Percentiles rank a stretch among this genome's conserved stretches.
Evolutionary conservation across 2,329 filamentous ascomycete species (phyloP).

Genomic region (Claviceps monticola): DNA sequence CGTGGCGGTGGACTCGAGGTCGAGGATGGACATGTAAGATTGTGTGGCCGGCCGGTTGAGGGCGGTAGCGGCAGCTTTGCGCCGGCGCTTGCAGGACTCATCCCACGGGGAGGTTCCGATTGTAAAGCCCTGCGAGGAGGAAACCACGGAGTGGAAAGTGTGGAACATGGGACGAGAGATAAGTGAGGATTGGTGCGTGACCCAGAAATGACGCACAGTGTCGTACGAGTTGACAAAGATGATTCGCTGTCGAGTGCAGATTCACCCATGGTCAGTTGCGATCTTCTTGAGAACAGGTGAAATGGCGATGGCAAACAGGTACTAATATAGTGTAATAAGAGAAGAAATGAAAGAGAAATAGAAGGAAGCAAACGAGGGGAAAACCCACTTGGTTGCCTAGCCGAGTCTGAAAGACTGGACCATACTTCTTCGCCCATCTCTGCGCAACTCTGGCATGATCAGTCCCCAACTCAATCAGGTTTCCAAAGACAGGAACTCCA

Average conservation of each 20-base stretch:
- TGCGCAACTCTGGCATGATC: conserved; percentile 40
- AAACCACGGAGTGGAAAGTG: conserved; percentile 70
- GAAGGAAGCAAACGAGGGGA: background rate
- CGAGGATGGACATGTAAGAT: conserved; percentile 70
- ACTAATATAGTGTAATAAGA: background rate
- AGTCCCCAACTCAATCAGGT: conserved; percentile 44
- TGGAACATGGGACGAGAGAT: conserved; percentile 68
- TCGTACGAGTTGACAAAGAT: conserved; percentile 70
- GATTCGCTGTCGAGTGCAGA: conserved; percentile 33
- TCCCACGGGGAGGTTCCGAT: conserved; percentile 79
- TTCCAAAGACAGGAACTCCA: conserved; percentile 49
- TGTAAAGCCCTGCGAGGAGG: conserved; percentile 63
- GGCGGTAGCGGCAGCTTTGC: conserved; percentile 67
- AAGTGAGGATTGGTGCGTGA: conserved; percentile 62
- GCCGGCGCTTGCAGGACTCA: conserved; percentile 61
- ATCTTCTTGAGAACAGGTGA: background rate
- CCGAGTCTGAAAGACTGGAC: conserved; percentile 51
- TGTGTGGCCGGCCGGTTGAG: conserved; percentile 64
- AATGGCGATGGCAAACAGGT: background rate
- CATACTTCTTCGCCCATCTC: conserved; percentile 45
- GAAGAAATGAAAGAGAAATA: background rate
- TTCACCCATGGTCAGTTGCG: too few relatives aligned
- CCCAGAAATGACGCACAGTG: conserved; percentile 60
- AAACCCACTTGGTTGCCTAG: conserved; percentile 49
- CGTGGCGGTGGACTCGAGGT: conserved; percentile 58